Conservation (phyloP, 2,329 filamentous ascomycete genomes). For the Arthrobotrys sphaeroides region DNA sequence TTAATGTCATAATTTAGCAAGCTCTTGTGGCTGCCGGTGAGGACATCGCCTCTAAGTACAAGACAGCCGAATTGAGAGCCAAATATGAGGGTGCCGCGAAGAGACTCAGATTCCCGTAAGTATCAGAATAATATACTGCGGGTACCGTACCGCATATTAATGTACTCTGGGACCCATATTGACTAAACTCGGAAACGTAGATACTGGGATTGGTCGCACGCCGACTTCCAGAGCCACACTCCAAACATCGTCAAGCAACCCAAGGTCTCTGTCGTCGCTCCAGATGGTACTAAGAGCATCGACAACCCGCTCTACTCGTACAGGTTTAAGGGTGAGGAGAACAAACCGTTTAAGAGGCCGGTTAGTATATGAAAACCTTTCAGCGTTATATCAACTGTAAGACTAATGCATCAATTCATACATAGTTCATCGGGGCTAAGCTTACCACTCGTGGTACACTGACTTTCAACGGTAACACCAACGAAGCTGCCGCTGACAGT, state of each 20-base stretch:
- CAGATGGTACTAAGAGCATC: constrained; percentile 21
- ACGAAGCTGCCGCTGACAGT: constrained; percentile 9
- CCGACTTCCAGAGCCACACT: constrained; percentile 38
- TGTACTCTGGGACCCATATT: too few species aligned
- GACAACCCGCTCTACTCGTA: constrained; percentile 18
- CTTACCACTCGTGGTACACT: constrained; percentile 18
- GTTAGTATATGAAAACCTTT: background rate
- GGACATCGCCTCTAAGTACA: constrained; percentile 50
- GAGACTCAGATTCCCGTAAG: constrained; percentile 55
- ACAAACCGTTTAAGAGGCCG: background rate
- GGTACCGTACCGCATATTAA: too few species aligned
- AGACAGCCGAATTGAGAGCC: constrained; percentile 25
- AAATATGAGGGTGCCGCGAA: constrained; percentile 55
- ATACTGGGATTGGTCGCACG: constrained; percentile 57
- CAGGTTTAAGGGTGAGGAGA: background rate
- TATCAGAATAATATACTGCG: background rate
- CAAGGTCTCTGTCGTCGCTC: constrained; percentile 35
- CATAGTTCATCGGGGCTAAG: constrained; percentile 6
- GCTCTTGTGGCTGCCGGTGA: constrained; percentile 30
- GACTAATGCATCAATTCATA: background rate
- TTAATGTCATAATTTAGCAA: too few species aligned
- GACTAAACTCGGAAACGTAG: constrained; percentile 21
- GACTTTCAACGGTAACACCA: background rate
- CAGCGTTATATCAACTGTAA: background rate
- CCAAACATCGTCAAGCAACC: constrained; percentile 40